Percentiles rank a stretch among this genome's conserved stretches.
Conservation (phyloP, 495 filamentous ascomycete species). For the Neurospora intermedia region DNA sequence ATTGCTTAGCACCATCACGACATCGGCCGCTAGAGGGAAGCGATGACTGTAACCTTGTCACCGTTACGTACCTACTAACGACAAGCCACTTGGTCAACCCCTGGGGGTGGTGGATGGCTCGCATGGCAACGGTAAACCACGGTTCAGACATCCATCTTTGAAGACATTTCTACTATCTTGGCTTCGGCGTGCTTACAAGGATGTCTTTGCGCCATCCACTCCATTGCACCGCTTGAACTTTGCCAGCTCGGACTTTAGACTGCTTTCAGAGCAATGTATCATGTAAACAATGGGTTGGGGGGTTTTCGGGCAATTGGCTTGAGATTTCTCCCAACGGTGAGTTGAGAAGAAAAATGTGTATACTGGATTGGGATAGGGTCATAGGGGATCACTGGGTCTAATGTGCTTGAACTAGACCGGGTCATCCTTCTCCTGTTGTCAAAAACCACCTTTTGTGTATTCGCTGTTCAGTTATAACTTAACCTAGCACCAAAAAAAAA, state of each 20-base stretch:
- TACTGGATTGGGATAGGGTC: too few relatives aligned
- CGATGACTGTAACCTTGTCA: background rate
- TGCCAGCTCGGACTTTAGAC: background rate
- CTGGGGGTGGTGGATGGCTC: background rate
- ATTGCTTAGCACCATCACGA: background rate
- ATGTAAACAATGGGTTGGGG: background rate
- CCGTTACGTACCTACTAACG: background rate
- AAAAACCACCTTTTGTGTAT: background rate
- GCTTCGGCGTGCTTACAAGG: conserved; percentile 15
- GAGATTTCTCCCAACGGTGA: background rate
- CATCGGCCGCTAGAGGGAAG: background rate
- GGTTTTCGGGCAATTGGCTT: background rate
- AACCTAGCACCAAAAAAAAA: background rate
- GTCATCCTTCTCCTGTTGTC: background rate
- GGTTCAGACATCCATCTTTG: background rate
- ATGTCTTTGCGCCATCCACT: conserved; percentile 14
- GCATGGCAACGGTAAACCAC: background rate
- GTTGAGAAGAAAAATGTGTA: background rate
- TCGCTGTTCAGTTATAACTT: background rate
- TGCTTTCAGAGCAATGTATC: background rate
- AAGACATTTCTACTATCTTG: background rate
- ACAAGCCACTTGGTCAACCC: background rate
- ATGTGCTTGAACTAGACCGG: background rate
- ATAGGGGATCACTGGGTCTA: too few relatives aligned
- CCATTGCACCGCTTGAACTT: background rate